Base-by-base conservation (phyloP, 495 filamentous ascomycete species). In the Hypoxylon rickii region DNA sequence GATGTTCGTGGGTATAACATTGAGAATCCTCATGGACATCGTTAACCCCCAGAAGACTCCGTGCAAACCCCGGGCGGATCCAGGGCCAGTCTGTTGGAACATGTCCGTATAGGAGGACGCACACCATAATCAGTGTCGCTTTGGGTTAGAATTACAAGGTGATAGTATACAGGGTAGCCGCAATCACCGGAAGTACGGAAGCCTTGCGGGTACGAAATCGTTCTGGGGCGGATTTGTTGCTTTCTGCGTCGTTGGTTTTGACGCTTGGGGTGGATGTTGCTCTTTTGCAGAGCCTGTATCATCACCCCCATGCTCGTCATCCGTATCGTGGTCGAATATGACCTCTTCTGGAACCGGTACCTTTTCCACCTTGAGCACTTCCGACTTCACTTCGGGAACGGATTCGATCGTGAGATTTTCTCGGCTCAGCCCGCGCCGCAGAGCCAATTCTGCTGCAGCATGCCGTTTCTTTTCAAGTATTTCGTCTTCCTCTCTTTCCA, bases 371-470 rank as follows among this genome's bases (percentile, higher is more conserved):
- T 51, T 51, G 33, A 64, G 29, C 7, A 64, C 41, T 56, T 70
- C 67, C 12, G 67, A 57, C 51, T 73, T 70, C 31, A 38, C 56
- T 45, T 70, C 65, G 16, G 49, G 59, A 20, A 67, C 63, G 18
- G 65, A 55, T 33, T 53, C 61, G 15, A 48, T 43, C 21, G 29
- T 55, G 12, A 65, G 24, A 17, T 66, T 70, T 42, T 77, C 70
- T 24, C 61, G 73, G 44, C 68, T 74, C 37, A 96, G 70, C 1
- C 93, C 92, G 24, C 85, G 81, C 52, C 84, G 79, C 15, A 82
- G 59, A 11, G 94, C 93, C 48, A 96, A 60, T 50, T 82, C 79
- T 17, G 81, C 81, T 1, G 93, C 93, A 20, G 86, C 89, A 47
- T 82, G 70, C 39, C 92, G 79, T 67, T 85, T 89, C 45, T 79